Evolutionary conservation across 352 stramenopile species (phyloP), one percentile per base, ranked within the genome.

Genomic region (Thalassiosira gravida): DNA sequence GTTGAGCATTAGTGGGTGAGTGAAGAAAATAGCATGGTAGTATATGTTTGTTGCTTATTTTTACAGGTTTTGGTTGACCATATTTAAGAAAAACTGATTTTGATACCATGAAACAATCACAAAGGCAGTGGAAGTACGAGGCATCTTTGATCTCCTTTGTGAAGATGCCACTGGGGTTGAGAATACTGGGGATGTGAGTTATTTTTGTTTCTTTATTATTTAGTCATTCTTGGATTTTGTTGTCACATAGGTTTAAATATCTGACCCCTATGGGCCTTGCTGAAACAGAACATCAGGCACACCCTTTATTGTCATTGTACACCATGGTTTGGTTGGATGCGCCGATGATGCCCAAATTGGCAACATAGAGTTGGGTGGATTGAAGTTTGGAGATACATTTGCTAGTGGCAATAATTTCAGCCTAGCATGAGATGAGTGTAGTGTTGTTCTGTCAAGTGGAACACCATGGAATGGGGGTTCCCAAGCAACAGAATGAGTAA

Each of bases 111-210:
- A 80, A 69, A 9, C 42, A 77, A 53, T 82, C 74, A 0, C 74
- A 37, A 1, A 82, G 50, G n/a, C 59, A 47, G 0, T 66, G 58
- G 29, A 67, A 82, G n/a, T 71, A 49, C 37, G 58, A 3, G n/a
- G 3, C 73, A 66, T 82, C 65, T 22, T 69, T 70, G 25, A 77
- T 69, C 35, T 82, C 73, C 39, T 82, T 82, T 0, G 73, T 82
- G 46, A 77, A 82, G 3, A 82, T 72, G 32, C 77, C 74, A 22
- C 22, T 16, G 7, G 65, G 57, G 50, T 82, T 77, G 24, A 69
- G 57, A 3, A 35, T 32, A 3, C 74, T 57, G 7, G 55, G 8
- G 22, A 82, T 59, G 46, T 82, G 49, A 24, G 3, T 20, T 14
- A 72, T 58, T 2, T 18, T 32, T 9, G 77, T 7, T 13, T 47